phyloP scores from a whole-genome alignment of 2,329 filamentous ascomycete genomes.

The Mycosphaerella arachidis region DNA sequence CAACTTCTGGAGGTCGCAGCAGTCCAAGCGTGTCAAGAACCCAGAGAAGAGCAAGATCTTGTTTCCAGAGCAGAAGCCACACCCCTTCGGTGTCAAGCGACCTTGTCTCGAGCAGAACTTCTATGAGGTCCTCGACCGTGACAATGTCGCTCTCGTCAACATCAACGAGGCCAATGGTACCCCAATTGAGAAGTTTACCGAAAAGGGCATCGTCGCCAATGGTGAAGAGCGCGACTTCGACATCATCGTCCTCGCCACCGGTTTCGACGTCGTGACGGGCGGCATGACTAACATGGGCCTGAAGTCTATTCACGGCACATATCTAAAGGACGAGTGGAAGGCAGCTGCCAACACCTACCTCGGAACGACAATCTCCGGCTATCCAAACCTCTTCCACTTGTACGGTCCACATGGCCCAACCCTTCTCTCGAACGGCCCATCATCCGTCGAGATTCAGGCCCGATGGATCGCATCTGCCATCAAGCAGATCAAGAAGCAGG shows the following conservation, averaged over 20 bases:
- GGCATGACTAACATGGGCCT: slow-evolving; percentile 45
- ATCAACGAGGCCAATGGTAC: slow-evolving; percentile 35
- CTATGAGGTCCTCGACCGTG: slow-evolving; percentile 43
- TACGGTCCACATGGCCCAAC: slow-evolving; percentile 44
- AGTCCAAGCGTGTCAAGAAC: slow-evolving; percentile 40
- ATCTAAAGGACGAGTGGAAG: slow-evolving; percentile 40
- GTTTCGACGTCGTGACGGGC: slow-evolving; percentile 44
- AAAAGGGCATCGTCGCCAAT: slow-evolving; percentile 42
- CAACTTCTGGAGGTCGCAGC: slow-evolving; percentile 46
- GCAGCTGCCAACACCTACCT: slow-evolving; percentile 41
- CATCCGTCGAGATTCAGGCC: slow-evolving; percentile 40
- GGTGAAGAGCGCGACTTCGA: slow-evolving; percentile 43
- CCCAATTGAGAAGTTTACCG: slow-evolving; percentile 40
- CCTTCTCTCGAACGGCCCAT: slow-evolving; percentile 42
- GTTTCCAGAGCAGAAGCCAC: slow-evolving; percentile 42
- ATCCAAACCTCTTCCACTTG: slow-evolving; percentile 31
- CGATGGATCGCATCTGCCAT: slow-evolving; percentile 36
- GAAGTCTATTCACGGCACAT: slow-evolving; percentile 34
- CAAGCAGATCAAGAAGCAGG: slow-evolving; percentile 23
- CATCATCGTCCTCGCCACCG: slow-evolving; percentile 45
- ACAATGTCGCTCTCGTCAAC: slow-evolving; percentile 42
- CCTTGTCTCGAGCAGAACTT: slow-evolving; percentile 45
- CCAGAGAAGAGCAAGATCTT: slow-evolving; percentile 44
- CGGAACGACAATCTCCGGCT: slow-evolving; percentile 38
- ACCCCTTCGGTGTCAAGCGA: slow-evolving; percentile 46